Conservation (phyloP, 176 grass and related monocot species). For the Olyra latifolia region DNA sequence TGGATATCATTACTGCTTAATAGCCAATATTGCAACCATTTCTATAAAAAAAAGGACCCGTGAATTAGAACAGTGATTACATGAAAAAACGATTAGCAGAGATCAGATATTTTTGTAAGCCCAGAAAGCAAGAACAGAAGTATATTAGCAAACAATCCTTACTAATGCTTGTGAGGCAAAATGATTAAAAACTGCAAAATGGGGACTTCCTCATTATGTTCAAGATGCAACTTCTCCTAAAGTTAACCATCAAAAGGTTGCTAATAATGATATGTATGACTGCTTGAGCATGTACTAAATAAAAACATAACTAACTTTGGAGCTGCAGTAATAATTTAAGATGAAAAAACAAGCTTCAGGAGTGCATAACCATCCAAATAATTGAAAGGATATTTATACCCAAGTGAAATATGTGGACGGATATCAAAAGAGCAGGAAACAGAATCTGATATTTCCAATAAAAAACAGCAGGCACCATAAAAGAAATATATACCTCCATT, state of each 20-base stretch:
- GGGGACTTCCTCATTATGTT: neutral
- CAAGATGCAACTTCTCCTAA: neutral
- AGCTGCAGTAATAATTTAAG: neutral
- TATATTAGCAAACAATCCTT: neutral
- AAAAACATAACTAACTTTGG: neutral
- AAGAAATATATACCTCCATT: slow-evolving; percentile 61
- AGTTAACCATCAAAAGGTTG: neutral
- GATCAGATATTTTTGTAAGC: neutral
- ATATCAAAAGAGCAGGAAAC: neutral
- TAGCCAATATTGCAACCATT: neutral
- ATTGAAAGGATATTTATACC: neutral
- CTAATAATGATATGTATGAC: neutral
- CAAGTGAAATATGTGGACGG: neutral
- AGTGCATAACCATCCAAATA: neutral
- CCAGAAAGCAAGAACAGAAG: neutral
- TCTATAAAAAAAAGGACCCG: neutral
- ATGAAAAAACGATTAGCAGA: neutral
- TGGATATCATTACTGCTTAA: neutral
- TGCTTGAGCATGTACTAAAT: neutral
- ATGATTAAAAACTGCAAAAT: slow-evolving; percentile 4
- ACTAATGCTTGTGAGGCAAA: neutral
- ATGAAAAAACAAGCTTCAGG: slow-evolving; percentile 10
- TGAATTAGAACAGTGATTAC: neutral
- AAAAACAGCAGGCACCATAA: slow-evolving; percentile 1
- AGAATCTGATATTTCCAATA: neutral